phyloP scores from a whole-genome alignment of 805 yeast genomes.

The Saccharomycopsis selenospora region DNA sequence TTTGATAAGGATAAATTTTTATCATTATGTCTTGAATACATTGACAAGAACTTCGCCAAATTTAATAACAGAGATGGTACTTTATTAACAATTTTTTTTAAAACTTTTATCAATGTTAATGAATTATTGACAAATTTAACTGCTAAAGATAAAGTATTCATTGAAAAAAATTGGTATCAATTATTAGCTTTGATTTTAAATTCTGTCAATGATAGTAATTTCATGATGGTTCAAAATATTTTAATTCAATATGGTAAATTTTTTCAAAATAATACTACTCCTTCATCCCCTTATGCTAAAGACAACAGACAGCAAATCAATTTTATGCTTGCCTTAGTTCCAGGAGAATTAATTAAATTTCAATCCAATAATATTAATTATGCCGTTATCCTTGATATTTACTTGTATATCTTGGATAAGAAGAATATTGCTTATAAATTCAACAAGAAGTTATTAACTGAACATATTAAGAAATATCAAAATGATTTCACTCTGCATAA shows the following conservation, averaged over 20 bases:
- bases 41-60: constrained; percentile 6
- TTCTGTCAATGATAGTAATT: constrained; percentile 10
- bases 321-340: constrained; percentile 18
- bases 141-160: constrained; percentile 5
- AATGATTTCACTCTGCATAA: constrained; percentile 13
- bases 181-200: constrained; percentile 15
- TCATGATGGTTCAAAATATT: constrained; percentile 12
- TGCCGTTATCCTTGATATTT: constrained; percentile 16
- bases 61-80: constrained; percentile 7
- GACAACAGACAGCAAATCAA: constrained; percentile 14
- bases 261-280: constrained; percentile 5
- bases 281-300: not conserved
- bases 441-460: constrained; percentile 2
- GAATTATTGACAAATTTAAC: constrained; percentile 9
- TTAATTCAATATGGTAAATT: constrained; percentile 13
- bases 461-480: constrained; percentile 8
- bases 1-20: constrained; percentile 17
- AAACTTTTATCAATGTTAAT: constrained; percentile 11
- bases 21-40: constrained; percentile 7
- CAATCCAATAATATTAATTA: constrained; percentile 12
- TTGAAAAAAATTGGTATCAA: constrained; percentile 14
- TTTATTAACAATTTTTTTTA: constrained; percentile 15
- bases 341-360: constrained; percentile 16
- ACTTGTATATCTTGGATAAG: constrained; percentile 13
- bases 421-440: constrained; percentile 3